Evolutionary conservation across 306 rosid genomes (phyloP).

Genomic region (Mimosa pudica): DNA sequence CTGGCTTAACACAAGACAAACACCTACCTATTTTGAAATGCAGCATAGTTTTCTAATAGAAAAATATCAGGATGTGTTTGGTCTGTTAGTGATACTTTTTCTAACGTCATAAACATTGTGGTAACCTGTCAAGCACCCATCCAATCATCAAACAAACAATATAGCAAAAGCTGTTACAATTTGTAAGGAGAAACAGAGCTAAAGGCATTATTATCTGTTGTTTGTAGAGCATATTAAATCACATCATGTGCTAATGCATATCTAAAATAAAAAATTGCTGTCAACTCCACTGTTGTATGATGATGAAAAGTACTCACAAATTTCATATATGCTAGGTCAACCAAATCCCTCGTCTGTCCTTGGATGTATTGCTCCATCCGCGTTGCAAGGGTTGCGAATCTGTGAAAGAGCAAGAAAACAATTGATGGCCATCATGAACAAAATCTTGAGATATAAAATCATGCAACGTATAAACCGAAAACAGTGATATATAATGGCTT

Average conservation of each 20-base stretch:
- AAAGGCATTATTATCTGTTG: background rate
- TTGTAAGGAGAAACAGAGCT: background rate
- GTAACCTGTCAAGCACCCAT: slow-evolving; percentile 66
- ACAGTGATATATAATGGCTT: background rate
- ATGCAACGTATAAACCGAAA: background rate
- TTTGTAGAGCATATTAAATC: background rate
- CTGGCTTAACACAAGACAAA: slow-evolving; percentile 31
- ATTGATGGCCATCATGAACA: slow-evolving; percentile 4
- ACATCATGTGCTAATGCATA: background rate
- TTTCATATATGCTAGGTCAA: slow-evolving; percentile 96
- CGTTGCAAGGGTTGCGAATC: slow-evolving; percentile 97
- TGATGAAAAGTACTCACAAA: slow-evolving; percentile 63
- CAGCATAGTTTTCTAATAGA: slow-evolving; percentile 93
- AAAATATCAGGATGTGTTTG: slow-evolving; percentile 88
- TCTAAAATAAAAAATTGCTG: background rate
- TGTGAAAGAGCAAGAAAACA: slow-evolving; percentile 40
- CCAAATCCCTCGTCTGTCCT: slow-evolving; percentile 98
- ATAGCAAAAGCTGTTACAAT: slow-evolving; percentile 21
- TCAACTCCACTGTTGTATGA: slow-evolving; percentile 2
- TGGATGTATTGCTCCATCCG: slow-evolving; percentile 94
- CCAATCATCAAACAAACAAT: slow-evolving; percentile 33
- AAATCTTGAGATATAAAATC: slow-evolving; percentile 11
- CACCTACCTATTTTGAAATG: slow-evolving; percentile 90
- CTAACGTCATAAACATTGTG: slow-evolving; percentile 96
- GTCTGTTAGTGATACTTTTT: slow-evolving; percentile 81